Evolutionary conservation across 306 rosid species (phyloP), one percentile per base, ranked within the genome.

Genomic region (Canavalia ensiformis): DNA sequence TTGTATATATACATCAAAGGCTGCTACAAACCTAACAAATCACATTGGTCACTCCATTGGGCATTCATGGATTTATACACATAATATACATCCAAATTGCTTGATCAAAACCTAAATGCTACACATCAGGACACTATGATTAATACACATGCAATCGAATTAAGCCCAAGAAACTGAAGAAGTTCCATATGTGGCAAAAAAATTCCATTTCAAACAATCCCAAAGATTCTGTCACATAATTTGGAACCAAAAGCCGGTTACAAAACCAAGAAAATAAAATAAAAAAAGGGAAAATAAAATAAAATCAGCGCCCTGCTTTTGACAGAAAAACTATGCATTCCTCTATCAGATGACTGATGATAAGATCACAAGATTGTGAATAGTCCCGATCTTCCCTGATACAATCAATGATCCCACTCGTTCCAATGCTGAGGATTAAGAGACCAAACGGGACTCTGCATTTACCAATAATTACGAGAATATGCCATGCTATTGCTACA

Each of bases 391-490:
- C 71, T 62, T 46, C 29, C 1, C 68, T 74, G 74, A 54, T 46
- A 46, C 73, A 52, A 55, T 80, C 76, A 74, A 45, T 29, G 85
- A 83, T 76, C 75, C 78, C 42, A 76, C 74, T 80, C 58, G 73
- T 82, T 84, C 74, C 78, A 86, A 46, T 30, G 74, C 81, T 74
- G 84, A 84, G 57, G 72, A 84, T 30, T 80, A 62, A 47, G 79
- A 87, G 86, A 88, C 91, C 80, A 66, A 81, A 82, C 65, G 70
- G 82, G 89, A 83, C 91, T 81, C 58, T 33, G 1, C 6, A 34
- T 31, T 78, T 35, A 9, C n/a, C n/a, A 35, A 39, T 87, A 88
- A 87, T 91, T 93, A 93, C 97, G 41, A 29, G 60, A 80, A 76
- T 51, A 28, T 89, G 91, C 95, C 97, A 87, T 75, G 37, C 70